phyloP scores from a whole-genome alignment of 176 grass and related monocot genomes.

The Echinochloa phyllopogon region DNA sequence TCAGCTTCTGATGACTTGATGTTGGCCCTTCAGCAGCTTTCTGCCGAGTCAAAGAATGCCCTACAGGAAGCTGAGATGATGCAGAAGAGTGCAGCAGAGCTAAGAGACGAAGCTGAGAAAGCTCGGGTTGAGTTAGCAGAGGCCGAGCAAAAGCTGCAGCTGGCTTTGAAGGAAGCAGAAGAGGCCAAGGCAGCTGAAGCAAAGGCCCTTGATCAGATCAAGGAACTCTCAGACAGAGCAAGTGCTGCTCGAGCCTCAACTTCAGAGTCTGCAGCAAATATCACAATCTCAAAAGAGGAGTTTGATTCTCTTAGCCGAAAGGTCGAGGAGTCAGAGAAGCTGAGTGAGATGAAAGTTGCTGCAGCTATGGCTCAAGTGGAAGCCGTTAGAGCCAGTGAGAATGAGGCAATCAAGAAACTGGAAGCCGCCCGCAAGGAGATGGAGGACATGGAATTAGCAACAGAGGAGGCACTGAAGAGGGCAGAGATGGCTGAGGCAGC shows the following conservation, averaged over 20 bases:
- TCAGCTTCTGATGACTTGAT: conserved; percentile 86
- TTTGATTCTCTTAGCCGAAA: conserved; percentile 85
- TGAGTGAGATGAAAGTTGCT: conserved; percentile 94
- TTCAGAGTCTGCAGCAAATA: conserved; percentile 76
- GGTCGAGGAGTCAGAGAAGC: conserved; percentile 85
- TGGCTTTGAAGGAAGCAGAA: conserved; percentile 83
- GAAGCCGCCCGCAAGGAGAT: conserved; percentile 82
- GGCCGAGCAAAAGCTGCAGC: conserved; percentile 72
- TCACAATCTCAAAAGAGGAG: conserved; percentile 95
- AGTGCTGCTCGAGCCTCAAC: conserved; percentile 77
- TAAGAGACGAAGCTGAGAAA: conserved; percentile 74
- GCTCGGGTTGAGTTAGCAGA: conserved; percentile 60
- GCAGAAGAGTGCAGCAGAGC: conserved; percentile 79
- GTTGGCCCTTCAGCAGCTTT: conserved; percentile 81
- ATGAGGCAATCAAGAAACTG: conserved; percentile 79
- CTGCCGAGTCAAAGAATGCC: conserved; percentile 80
- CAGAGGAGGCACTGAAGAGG: conserved; percentile 85
- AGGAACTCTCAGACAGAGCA: conserved; percentile 82
- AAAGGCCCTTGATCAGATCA: conserved; percentile 85
- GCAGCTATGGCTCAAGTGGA: conserved; percentile 93
- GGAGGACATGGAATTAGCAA: conserved; percentile 88
- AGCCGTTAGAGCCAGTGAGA: conserved; percentile 85
- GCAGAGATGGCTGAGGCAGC: conserved; percentile 95
- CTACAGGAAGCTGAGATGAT: conserved; percentile 89
- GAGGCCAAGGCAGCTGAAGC: conserved; percentile 83